These are phyloP conservation scores for Penicillium subrubescens DNA, from an alignment of 495 filamentous ascomycete species.

Conservation along the genomic window DNA sequence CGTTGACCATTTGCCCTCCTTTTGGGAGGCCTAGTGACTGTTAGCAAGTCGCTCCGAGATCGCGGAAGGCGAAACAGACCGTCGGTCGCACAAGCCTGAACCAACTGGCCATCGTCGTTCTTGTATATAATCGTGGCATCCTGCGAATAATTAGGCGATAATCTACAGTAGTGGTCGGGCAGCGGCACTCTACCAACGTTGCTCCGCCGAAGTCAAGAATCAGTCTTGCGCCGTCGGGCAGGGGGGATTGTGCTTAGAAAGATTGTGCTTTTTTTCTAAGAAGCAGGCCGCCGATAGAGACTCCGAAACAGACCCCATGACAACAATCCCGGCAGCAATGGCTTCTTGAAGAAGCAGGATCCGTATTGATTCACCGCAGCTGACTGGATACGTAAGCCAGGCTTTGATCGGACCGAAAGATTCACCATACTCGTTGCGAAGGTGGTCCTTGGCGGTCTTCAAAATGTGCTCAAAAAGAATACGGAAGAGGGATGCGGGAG, in stretches of 20 bases:
- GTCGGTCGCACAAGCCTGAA: background rate
- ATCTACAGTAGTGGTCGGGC: too few relatives aligned
- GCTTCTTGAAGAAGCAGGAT: background rate
- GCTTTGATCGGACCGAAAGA: background rate
- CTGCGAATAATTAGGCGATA: background rate
- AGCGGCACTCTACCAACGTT: background rate
- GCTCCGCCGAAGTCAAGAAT: slow-evolving; percentile 6
- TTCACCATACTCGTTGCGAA: background rate
- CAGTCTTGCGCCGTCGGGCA: background rate
- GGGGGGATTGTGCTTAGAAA: too few relatives aligned
- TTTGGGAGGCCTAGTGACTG: too few relatives aligned
- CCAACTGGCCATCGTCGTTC: background rate
- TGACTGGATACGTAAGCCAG: slow-evolving; percentile 9
- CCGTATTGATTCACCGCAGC: slow-evolving; percentile 1
- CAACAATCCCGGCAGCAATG: background rate
- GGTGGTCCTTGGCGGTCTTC: slow-evolving; percentile 1
- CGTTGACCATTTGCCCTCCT: too few relatives aligned
- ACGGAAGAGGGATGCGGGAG: background rate
- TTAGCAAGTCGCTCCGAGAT: too few relatives aligned
- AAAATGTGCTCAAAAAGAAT: background rate
- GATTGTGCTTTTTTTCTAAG: background rate
- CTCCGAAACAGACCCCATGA: background rate
- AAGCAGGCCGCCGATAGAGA: background rate
- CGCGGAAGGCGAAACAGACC: background rate
- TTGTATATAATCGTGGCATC: background rate